These are phyloP conservation scores for Scytalidium sp. DNA, from an alignment of 2,329 filamentous ascomycete genomes.

Conservation along the genomic window DNA sequence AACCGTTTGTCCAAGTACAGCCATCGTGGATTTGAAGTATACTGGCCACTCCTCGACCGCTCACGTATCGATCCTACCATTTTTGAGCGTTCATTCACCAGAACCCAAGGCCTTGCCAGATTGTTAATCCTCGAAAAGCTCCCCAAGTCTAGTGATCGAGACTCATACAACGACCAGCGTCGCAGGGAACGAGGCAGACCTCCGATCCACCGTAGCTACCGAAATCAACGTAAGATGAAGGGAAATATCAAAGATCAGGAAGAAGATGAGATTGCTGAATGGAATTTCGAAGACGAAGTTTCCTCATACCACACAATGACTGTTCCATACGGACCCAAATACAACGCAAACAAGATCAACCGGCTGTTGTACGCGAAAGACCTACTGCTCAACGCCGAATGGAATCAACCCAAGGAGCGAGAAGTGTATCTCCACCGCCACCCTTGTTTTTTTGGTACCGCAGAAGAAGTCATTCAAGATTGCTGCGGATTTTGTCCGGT, in stretches of 20 bases:
- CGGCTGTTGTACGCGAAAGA: conserved; percentile 81
- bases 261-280: conserved; percentile 81
- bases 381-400: conserved; percentile 78
- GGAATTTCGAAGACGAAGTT: conserved; percentile 73
- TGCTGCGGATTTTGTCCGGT: conserved; percentile 79
- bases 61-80: conserved; percentile 81
- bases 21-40: conserved; percentile 79
- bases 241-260: conserved; percentile 76
- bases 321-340: conserved; percentile 62
- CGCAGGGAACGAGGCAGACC: conserved; percentile 72
- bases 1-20: conserved; percentile 85
- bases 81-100: conserved; percentile 75
- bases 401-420: conserved; percentile 77
- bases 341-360: conserved; percentile 70
- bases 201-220: conserved; percentile 37
- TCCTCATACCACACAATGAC: conserved; percentile 78
- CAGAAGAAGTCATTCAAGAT: conserved; percentile 71
- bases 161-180: conserved; percentile 67
- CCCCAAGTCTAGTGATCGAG: conserved; percentile 65
- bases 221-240: conserved; percentile 39
- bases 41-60: conserved; percentile 73
- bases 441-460: conserved; percentile 78
- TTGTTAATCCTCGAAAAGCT: conserved; percentile 77
- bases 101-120: conserved; percentile 74
- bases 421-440: conserved; percentile 77